These are phyloP conservation scores for Berkeleyomyces basicola DNA, from an alignment of 2,329 filamentous ascomycete genomes.

Conservation along the genomic window DNA sequence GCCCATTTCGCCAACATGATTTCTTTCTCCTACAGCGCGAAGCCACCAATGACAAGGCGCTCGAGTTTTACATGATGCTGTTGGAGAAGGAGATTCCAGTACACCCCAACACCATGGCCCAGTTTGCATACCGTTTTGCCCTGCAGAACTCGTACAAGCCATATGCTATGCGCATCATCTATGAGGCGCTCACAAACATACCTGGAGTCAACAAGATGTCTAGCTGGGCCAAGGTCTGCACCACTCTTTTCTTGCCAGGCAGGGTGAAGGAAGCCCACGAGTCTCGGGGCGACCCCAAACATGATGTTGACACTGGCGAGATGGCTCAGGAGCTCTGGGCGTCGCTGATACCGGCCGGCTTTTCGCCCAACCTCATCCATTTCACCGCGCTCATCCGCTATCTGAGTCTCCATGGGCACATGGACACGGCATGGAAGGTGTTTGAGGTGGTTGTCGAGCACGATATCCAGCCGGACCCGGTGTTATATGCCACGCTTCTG, in stretches of 20 bases:
- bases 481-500: constrained; percentile 54
- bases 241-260: constrained; percentile 24
- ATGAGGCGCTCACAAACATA: constrained; percentile 22
- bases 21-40: constrained; percentile 6
- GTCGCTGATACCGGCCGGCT: constrained; percentile 29
- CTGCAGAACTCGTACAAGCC: constrained; percentile 18
- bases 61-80: constrained; percentile 24
- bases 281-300: neutral
- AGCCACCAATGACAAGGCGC: constrained; percentile 19
- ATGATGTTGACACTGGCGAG: constrained; percentile 19
- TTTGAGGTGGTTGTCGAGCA: constrained; percentile 44
- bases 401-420: constrained; percentile 47
- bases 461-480: constrained; percentile 44
- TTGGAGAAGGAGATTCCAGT: constrained; percentile 19
- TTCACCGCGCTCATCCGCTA: constrained; percentile 57
- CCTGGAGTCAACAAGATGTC: constrained; percentile 26
- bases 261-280: neutral
- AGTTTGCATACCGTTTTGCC: constrained; percentile 32
- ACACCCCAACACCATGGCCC: constrained; percentile 28
- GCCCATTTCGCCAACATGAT: constrained; percentile 23
- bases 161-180: constrained; percentile 12
- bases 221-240: constrained; percentile 34
- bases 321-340: constrained; percentile 26
- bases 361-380: constrained; percentile 43
- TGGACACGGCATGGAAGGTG: constrained; percentile 46